phyloP scores from a whole-genome alignment of 352 stramenopile genomes.

The Thalassiosira hispida region DNA sequence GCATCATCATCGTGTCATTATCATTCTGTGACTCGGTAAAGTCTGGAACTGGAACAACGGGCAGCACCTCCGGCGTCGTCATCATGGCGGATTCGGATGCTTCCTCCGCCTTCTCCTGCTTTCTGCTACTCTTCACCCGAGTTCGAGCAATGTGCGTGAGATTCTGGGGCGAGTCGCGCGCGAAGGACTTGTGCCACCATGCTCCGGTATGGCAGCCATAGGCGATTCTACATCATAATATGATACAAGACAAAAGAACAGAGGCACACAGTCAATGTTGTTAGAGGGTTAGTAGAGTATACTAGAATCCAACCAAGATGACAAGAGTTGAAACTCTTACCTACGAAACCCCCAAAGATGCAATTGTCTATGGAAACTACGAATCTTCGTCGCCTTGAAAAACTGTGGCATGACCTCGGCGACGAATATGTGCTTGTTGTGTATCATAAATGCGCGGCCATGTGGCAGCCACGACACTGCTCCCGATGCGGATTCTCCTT shows the following conservation, averaged over 20 bases:
- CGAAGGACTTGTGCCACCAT: constrained; percentile 34
- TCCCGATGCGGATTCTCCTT: neutral
- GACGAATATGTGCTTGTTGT: constrained; percentile 5
- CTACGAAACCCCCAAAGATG: constrained; percentile 83
- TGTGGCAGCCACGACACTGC: constrained; percentile 24
- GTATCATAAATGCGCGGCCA: constrained; percentile 25
- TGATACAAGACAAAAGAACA: constrained; percentile 3
- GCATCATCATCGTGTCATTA: too few species aligned
- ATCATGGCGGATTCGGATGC: too few species aligned
- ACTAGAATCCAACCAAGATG: too few species aligned
- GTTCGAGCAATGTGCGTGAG: constrained; percentile 19
- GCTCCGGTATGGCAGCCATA: constrained; percentile 3
- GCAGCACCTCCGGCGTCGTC: too few species aligned
- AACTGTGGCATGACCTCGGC: constrained; percentile 13
- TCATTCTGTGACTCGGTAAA: too few species aligned
- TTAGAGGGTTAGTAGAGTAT: too few species aligned
- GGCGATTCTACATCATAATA: constrained; percentile 5
- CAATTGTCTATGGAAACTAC: constrained; percentile 73
- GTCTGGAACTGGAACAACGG: too few species aligned
- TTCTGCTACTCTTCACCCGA: constrained; percentile 29
- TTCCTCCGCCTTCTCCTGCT: too few species aligned
- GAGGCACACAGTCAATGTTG: too few species aligned
- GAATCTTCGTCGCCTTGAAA: constrained; percentile 34
- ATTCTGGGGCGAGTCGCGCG: constrained; percentile 10
- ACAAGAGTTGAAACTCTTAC: too few species aligned